These are phyloP conservation scores for Vitis rotundifolia DNA, from an alignment of 164 flowering plant genomes.

Conservation along the genomic window DNA sequence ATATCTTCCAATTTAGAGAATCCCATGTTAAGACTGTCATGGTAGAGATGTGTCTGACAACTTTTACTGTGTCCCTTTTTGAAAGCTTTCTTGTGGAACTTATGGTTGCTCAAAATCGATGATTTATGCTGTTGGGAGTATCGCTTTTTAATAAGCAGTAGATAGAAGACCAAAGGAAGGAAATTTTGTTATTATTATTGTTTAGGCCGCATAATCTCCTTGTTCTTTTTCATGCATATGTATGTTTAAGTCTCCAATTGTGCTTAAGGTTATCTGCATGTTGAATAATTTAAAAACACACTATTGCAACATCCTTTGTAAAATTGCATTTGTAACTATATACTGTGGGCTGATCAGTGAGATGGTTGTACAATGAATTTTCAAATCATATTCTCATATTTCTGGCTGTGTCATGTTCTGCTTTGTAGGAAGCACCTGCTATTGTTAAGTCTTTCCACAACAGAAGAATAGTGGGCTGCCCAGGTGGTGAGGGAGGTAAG, in stretches of 20 bases:
- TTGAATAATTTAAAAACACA: neutral
- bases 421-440: slow-evolving; percentile 37
- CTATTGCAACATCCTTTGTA: neutral
- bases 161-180: neutral
- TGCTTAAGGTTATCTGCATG: neutral
- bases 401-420: neutral
- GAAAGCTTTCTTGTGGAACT: too few species aligned
- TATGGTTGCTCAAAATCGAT: too few species aligned
- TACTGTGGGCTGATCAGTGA: neutral
- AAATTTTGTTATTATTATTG: neutral
- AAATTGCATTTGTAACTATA: neutral
- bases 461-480: slow-evolving; percentile 47
- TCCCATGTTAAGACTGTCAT: too few species aligned
- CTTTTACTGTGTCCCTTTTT: too few species aligned
- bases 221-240: neutral
- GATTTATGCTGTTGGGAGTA: too few species aligned
- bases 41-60: too few species aligned
- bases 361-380: neutral
- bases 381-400: neutral
- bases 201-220: neutral
- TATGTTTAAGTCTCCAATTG: neutral
- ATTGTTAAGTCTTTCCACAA: slow-evolving; percentile 36
- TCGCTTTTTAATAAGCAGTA: too few species aligned
- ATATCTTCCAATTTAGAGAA: too few species aligned
- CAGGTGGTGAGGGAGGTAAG: slow-evolving; percentile 46